Evolutionary conservation across 768 basidiomycete genomes (phyloP).

Genomic region (Lactarius hatsudake): DNA sequence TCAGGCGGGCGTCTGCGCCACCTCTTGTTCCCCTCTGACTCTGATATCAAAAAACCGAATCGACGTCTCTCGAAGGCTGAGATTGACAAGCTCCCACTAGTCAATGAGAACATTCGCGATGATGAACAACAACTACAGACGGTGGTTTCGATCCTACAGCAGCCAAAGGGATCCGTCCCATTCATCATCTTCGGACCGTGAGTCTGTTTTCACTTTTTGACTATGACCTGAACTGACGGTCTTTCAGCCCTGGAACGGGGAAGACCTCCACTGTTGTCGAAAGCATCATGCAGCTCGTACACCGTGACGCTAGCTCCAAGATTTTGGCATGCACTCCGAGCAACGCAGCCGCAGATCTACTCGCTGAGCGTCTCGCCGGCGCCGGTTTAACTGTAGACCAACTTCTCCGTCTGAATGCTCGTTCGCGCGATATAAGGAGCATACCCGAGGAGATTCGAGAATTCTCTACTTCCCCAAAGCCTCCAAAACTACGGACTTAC

Average conservation of each 20-base stretch:
- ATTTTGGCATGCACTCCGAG: constrained; percentile 40
- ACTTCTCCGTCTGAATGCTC: constrained; percentile 55
- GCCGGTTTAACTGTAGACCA: constrained; percentile 29
- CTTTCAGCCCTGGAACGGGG: constrained; percentile 40
- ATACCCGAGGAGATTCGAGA: constrained; percentile 38
- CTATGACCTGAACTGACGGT: background rate
- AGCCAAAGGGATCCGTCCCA: constrained; percentile 46
- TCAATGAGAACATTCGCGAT: constrained; percentile 43
- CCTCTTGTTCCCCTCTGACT: constrained; percentile 47
- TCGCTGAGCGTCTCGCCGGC: constrained; percentile 33
- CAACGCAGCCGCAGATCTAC: constrained; percentile 38
- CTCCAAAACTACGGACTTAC: constrained; percentile 39
- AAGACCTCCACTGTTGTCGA: constrained; percentile 41
- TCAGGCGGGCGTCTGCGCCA: constrained; percentile 42
- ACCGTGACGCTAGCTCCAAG: constrained; percentile 23
- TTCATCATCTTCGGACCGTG: constrained; percentile 65
- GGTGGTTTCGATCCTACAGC: constrained; percentile 45
- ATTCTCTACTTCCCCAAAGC: constrained; percentile 40
- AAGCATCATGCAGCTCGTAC: constrained; percentile 36
- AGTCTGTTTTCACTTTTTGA: constrained; percentile 27
- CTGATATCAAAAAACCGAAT: constrained; percentile 31
- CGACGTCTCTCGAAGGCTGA: constrained; percentile 23
- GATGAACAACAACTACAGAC: constrained; percentile 52
- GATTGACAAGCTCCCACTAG: constrained; percentile 29
- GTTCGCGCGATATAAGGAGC: constrained; percentile 40